Evolutionary conservation across 768 basidiomycete species (phyloP).

Genomic region (Daedaleopsis nitida): DNA sequence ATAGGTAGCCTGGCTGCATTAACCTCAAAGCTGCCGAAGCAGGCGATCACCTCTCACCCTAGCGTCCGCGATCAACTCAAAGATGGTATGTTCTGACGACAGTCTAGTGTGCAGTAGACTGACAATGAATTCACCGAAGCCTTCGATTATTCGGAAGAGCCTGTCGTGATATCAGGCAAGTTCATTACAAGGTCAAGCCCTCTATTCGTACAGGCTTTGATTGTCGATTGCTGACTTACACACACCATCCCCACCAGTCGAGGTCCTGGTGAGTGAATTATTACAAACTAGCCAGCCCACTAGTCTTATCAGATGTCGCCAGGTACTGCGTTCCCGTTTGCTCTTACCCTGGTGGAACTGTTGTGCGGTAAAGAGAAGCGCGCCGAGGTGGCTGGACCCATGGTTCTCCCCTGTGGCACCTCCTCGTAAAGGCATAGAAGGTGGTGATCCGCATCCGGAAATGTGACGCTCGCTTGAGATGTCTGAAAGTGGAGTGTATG

Average conservation of each 20-base stretch:
- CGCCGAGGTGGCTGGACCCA: constrained; percentile 60
- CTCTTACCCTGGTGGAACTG: constrained; percentile 71
- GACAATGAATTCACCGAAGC: constrained; percentile 37
- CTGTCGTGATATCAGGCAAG: constrained; percentile 72
- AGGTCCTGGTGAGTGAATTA: constrained; percentile 58
- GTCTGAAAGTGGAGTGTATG: too few species aligned
- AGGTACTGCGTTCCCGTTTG: constrained; percentile 81
- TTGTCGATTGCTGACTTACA: background rate
- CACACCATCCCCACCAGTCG: constrained; percentile 47
- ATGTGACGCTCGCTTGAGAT: too few species aligned
- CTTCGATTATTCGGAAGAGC: constrained; percentile 73
- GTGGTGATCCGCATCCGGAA: too few species aligned
- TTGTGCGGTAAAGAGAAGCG: constrained; percentile 66
- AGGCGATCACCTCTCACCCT: constrained; percentile 79
- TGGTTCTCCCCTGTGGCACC: constrained; percentile 68
- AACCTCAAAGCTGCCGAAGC: constrained; percentile 57
- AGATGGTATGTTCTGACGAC: constrained; percentile 39
- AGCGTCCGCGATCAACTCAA: constrained; percentile 64
- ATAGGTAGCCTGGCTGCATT: constrained; percentile 72
- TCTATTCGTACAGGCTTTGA: background rate
- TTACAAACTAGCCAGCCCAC: background rate
- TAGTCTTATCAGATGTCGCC: background rate
- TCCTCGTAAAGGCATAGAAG: too few species aligned
- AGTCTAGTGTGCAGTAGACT: background rate
- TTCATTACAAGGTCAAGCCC: constrained; percentile 73